Base-by-base conservation (phyloP, 345 rosid species). In the Combretum micranthum region DNA sequence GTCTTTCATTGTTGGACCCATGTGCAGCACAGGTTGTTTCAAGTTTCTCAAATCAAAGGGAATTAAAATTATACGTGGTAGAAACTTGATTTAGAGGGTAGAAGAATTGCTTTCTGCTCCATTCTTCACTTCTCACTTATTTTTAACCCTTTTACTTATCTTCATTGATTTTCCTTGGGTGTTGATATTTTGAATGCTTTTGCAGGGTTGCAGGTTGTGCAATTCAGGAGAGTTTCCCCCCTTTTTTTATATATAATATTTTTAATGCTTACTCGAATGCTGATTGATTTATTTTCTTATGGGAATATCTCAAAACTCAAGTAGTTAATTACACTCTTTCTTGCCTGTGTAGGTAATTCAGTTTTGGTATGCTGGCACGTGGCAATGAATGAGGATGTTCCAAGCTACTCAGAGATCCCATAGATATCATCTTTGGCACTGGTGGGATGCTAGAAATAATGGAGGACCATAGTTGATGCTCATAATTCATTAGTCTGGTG, bases 141-240 rank as follows among this genome's bases (percentile, higher is more conserved):
- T 32, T 32, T 32, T 32, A 32, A 4, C 39, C 39, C 39, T 1
- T 15, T 48, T 72, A 63, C 77, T 72, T 79, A 76, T 64, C 66
- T 63, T 64, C 63, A 45, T 55, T 59, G 16, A 14, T 13, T 9
- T 63, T 22, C 65, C 72, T 49, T 18, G 26, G 60, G 53, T 32
- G 64, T 73, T 61, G 61, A 67, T 75, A 57, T 63, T 66, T 57
- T 78, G 25, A 65, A 56, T 80, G 68, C 49, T 83, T 87, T 82
- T 87, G 91, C 89, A 85, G 96, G 90, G 69, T 45, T 69, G 69
- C 73, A 79, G 63, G 56, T 62, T 77, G 68, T 78, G 77, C 77
- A 59, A 69, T 53, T 74, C 76, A 60, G 86, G 83, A 79, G 77
- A 73, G 67, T 73, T 72, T 75, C 39, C 20, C 63, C 65, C 39